Conservation (phyloP, 2,329 filamentous ascomycete genomes). For the Pseudogymnoascus destructans region DNA sequence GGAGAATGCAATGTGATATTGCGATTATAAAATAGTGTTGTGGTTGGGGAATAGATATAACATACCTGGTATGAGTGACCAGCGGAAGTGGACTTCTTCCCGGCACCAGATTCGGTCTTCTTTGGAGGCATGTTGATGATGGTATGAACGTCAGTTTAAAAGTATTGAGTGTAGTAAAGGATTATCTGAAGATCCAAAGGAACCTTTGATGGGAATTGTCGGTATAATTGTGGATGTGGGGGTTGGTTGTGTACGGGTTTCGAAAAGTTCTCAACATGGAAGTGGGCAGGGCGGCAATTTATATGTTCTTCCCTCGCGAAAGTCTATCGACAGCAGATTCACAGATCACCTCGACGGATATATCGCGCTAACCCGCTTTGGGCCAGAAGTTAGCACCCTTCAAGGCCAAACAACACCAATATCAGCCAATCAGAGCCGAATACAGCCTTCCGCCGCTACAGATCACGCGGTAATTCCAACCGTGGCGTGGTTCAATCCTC, state of each 20-base stretch:
- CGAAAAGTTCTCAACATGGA: conserved; percentile 9
- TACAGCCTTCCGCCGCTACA: conserved; percentile 7
- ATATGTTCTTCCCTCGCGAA: conserved; percentile 6
- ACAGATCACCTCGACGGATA: conserved; percentile 1
- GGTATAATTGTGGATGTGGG: conserved; percentile 8
- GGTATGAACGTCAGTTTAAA: not conserved
- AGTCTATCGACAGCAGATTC: conserved; percentile 7
- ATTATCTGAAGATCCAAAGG: not conserved
- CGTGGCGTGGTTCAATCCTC: not conserved
- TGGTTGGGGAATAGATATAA: not conserved
- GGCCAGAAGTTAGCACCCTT: not conserved
- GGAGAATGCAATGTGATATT: not conserved
- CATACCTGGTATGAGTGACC: conserved; percentile 11
- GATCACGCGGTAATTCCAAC: conserved; percentile 7
- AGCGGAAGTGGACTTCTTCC: conserved; percentile 11
- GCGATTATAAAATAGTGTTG: not conserved
- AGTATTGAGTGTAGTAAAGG: conserved; percentile 2
- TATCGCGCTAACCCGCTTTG: not conserved
- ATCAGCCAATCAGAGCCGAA: not conserved
- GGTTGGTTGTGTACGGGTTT: conserved; percentile 8
- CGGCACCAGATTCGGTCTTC: conserved; percentile 9
- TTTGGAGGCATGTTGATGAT: conserved; percentile 12
- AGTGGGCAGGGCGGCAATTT: conserved; percentile 3
- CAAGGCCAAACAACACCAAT: not conserved
- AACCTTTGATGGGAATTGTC: not conserved